Evolutionary conservation across 2,329 filamentous ascomycete species (phyloP), one percentile per base, ranked within the genome.

Genomic region (Calonectria fujianensis): DNA sequence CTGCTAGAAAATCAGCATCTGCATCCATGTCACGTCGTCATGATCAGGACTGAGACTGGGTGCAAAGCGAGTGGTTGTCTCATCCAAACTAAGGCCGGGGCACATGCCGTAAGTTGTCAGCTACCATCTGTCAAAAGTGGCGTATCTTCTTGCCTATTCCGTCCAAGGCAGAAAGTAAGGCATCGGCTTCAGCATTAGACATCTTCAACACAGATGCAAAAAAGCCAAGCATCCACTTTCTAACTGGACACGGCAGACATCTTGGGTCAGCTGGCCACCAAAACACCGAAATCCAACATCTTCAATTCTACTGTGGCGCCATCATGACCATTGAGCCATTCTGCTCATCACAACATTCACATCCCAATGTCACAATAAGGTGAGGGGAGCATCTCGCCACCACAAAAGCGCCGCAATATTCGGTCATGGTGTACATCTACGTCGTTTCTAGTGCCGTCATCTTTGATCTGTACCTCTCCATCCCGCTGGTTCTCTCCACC

Each of bases 101-200:
- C 45, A 48, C 45, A 41, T 63, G 57, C 18, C n/a, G 24, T 39
- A 32, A 24, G 24, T 39, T 16, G 8, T 61, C 14, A 14, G 35
- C 37, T n/a, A 63, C 35, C 35, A 31, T 24, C 7, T 63, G 57
- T 41, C 57, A 41, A 63, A 61, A 29, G 35, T 63, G 35, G 57
- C 27, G 35, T 13, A n/a, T 3, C 14, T 20, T 35, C 14, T 41
- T 63, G 29, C 57, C 35, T 11, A 63, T 63, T 63, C 57, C 57
- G 57, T 63, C 35, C 57, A 35, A 41, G n/a, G 13, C 37, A 27
- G 18, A 59, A 63, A 63, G 57, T 63, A 63, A 63, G 14, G 37
- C 57, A 63, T 37, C 57, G 57, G 35, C 57, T 63, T 63, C 57
- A 37, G 57, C 35, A 63, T 41, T 39, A 39, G 35, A 41, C 24